Percentiles rank a stretch among this genome's conserved stretches.
Conservation (phyloP, 768 basidiomycete species). For the Pulveroboletus sp. region DNA sequence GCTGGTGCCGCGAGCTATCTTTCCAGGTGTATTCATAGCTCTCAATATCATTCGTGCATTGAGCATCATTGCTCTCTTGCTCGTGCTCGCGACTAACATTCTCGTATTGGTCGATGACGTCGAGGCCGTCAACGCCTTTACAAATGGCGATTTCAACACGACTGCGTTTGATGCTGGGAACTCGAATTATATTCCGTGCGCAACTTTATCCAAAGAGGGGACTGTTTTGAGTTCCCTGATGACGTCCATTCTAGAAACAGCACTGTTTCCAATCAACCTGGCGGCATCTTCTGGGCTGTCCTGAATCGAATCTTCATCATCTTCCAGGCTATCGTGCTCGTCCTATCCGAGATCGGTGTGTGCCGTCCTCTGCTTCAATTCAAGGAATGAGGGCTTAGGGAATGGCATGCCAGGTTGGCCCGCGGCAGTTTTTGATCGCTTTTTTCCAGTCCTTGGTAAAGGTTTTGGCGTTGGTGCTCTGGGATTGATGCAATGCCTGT, state of each 20-base stretch:
- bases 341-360: slow-evolving; percentile 44
- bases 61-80: slow-evolving; percentile 72
- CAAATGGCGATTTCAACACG: slow-evolving; percentile 33
- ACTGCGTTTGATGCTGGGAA: slow-evolving; percentile 43
- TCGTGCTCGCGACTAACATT: slow-evolving; percentile 76
- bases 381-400: not conserved
- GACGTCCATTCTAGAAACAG: slow-evolving; percentile 42
- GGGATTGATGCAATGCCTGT: slow-evolving; percentile 85
- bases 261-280: slow-evolving; percentile 91
- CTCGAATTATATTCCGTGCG: slow-evolving; percentile 80
- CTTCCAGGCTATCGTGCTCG: slow-evolving; percentile 70
- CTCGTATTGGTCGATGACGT: slow-evolving; percentile 71
- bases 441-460: slow-evolving; percentile 85
- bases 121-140: slow-evolving; percentile 66
- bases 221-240: not conserved
- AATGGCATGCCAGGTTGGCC: slow-evolving; percentile 54
- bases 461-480: slow-evolving; percentile 84
- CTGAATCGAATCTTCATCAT: slow-evolving; percentile 82
- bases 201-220: not conserved
- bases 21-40: slow-evolving; percentile 55
- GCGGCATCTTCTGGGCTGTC: slow-evolving; percentile 89
- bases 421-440: slow-evolving; percentile 72
- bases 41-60: slow-evolving; percentile 74
- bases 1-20: not conserved
- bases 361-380: not conserved